Evolutionary conservation across 768 basidiomycete species (phyloP).

Genomic region (Termitomyces titanicus): DNA sequence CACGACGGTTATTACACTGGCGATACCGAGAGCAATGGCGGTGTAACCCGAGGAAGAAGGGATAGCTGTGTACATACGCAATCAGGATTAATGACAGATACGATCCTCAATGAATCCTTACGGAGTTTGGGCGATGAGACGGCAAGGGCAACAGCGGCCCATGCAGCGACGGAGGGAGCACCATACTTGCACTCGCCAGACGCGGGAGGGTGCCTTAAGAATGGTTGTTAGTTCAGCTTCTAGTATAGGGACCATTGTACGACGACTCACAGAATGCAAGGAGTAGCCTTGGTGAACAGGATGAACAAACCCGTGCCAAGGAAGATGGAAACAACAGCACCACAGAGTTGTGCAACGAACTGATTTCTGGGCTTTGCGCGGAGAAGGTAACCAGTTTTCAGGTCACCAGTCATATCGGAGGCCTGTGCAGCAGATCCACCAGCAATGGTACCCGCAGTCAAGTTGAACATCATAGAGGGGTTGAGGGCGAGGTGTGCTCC

Average conservation of each 20-base stretch:
- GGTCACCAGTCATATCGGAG: slow-evolving; percentile 62
- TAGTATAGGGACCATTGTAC: background rate
- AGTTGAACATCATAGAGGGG: slow-evolving; percentile 43
- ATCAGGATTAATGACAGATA: background rate
- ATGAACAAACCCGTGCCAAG: slow-evolving; percentile 55
- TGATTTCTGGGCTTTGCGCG: slow-evolving; percentile 61
- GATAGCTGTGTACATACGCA: slow-evolving; percentile 30
- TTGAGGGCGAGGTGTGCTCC: slow-evolving; percentile 30
- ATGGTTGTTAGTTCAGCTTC: background rate
- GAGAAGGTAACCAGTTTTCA: slow-evolving; percentile 69
- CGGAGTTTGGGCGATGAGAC: slow-evolving; percentile 47
- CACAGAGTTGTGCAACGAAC: slow-evolving; percentile 57
- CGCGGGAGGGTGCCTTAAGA: slow-evolving; percentile 23
- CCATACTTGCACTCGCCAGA: slow-evolving; percentile 43
- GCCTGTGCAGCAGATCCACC: slow-evolving; percentile 56
- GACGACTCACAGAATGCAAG: slow-evolving; percentile 51
- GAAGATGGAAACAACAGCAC: slow-evolving; percentile 59
- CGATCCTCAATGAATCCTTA: slow-evolving; percentile 16
- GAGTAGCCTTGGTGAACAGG: slow-evolving; percentile 58
- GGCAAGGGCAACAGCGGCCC: slow-evolving; percentile 53
- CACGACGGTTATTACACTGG: slow-evolving; percentile 41
- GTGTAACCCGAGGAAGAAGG: slow-evolving; percentile 54
- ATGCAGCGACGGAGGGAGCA: slow-evolving; percentile 53
- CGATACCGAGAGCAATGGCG: slow-evolving; percentile 49
- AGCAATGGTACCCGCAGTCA: slow-evolving; percentile 50